Evolutionary conservation across 306 rosid genomes (phyloP).

Genomic region (Cucurbita maxima): DNA sequence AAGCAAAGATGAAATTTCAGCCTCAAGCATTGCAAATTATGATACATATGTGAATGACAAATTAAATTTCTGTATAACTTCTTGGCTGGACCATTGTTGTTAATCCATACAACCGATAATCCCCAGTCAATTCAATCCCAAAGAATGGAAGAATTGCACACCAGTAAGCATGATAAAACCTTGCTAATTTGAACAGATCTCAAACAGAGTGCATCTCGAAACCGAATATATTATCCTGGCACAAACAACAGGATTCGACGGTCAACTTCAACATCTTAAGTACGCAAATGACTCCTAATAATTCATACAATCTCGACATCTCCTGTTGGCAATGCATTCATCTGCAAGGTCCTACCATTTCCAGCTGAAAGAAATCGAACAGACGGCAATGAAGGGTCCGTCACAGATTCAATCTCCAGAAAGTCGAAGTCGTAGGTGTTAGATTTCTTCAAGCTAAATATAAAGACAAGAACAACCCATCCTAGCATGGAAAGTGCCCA

Average conservation of each 20-base stretch:
- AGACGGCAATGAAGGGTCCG: conserved; percentile 67
- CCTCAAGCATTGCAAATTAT: background rate
- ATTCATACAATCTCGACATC: conserved; percentile 55
- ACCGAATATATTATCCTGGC: background rate
- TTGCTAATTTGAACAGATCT: background rate
- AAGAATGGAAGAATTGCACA: background rate
- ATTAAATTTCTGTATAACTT: background rate
- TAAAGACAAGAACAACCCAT: conserved; percentile 53
- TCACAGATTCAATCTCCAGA: conserved; percentile 83
- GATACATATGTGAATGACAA: background rate
- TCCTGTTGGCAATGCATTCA: conserved; percentile 54
- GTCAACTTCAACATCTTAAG: background rate
- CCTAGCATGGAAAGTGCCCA: conserved; percentile 83
- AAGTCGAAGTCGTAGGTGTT: conserved; percentile 49
- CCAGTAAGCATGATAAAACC: background rate
- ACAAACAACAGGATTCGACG: background rate
- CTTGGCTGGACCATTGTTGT: background rate
- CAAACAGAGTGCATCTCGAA: background rate
- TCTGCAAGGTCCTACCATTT: conserved; percentile 67
- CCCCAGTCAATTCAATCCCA: background rate
- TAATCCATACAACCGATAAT: background rate
- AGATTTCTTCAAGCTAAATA: conserved; percentile 70
- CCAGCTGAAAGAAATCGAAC: conserved; percentile 63
- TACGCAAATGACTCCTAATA: background rate
- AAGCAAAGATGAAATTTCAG: background rate